Evolutionary conservation across 192 early-diverging fungal species (phyloP), one percentile per base, ranked within the genome.

Genomic region (Coemansia sp.): DNA sequence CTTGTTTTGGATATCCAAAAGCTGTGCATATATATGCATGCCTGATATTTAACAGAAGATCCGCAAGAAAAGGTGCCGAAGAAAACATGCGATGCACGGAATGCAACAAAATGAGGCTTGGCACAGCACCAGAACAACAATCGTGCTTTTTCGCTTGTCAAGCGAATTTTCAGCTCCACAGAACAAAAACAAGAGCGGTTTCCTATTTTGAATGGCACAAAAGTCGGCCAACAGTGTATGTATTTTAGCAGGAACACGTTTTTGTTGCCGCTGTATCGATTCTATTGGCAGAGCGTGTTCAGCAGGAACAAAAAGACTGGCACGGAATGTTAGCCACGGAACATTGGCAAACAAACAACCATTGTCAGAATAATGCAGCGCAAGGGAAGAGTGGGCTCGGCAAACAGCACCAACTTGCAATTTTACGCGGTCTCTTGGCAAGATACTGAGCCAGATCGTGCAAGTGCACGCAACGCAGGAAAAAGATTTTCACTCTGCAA

Each of bases 261-360:
- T 15, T n/a, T 42, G 10, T 42, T 2, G 40, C 14, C 15, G 40
- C 1, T 42, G 40, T 54, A 15, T 25, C 17, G 26, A 28, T 54
- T 25, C 52, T 17, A 28, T 28, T 54, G 52, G 52, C 26, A 54
- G n/a, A 12, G 28, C 52, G 25, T 15, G 51, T 23, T 51, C 26
- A 28, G 26, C 11, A 53, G 51, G 26, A 53, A n/a, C 23, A 53
- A 53, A 22, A 51, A 51, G 49, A 51, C 49, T 22, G 25, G 26
- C 22, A 28, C 25, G 26, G 26, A 26, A 26, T 26, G 26, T 26
- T 53, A 28, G 51, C 51, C 51, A 53, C 51, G 51, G 51, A 53
- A 53, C 25, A 26, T 20, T 23, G 14, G 38, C 38, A 23, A 23
- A 53, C 51, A 53, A 53, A 14, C 20, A 5, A 26, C 4, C 26